Evolutionary conservation across 2,329 filamentous ascomycete species (phyloP), one percentile per base, ranked within the genome.

Genomic region (Coleophoma crateriformis): DNA sequence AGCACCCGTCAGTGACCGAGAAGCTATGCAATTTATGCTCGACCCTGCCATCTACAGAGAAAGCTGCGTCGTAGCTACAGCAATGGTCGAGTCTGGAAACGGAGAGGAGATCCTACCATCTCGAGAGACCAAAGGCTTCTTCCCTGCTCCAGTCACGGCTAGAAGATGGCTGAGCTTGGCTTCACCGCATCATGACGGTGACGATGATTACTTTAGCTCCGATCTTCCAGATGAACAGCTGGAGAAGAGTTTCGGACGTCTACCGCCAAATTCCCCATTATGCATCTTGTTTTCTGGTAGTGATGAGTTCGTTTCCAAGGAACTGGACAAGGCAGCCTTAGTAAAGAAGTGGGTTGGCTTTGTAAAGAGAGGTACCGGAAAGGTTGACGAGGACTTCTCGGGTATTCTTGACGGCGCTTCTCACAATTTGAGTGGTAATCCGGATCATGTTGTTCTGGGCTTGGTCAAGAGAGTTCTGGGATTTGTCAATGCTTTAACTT

Each of bases 141-240:
- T 65, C 37, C 53, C 59, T 2, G 68, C 69, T 1, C 76, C 78
- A 0, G 67, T 85, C 4, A 76, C 70, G n/a, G 79, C 82, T 7
- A 69, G 70, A 42, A 65, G 84, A 39, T 85, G 81, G 64, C 62
- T 84, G 34, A 80, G 78, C 43, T 68, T 87, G 7, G 70, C 76
- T 0, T 78, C 74, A 19, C 79, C 79, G 1, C 70, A 73, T 43
- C 67, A 72, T 46, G 74, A 74, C 27, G 79, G 78, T 3, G 78
- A 79, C 43, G 85, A 88, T 63, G 85, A 88, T 62, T 80, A 82
- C 55, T 88, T 88, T 66, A 84, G 79, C 48, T 79, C 75, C 10
- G 85, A 88, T 65, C 65, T 87, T 33, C 62, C 58, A 0, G 76
- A 81, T 39, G 67, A 73, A 47, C 65, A 71, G 27, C 62, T 87